Base-by-base conservation (phyloP, 371 early-diverging fungal genomes). In the Lichtheimia hyalospora region DNA sequence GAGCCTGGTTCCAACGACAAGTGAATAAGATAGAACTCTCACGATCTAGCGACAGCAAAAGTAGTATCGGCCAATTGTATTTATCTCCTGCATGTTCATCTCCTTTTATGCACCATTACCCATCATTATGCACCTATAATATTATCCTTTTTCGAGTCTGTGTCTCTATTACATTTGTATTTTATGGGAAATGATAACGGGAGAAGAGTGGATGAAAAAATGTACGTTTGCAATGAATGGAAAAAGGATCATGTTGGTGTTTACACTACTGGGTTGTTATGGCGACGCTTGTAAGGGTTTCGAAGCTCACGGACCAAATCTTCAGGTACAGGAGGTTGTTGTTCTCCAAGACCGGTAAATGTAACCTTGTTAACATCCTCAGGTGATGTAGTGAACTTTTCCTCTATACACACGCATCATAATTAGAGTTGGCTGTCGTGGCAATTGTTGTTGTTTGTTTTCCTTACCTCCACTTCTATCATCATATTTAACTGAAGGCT, bases 291-390 rank as follows among this genome's bases (percentile, higher is more conserved):
- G 58, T 76, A 70, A 46, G 64, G 60, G 39, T 76, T 79, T 64
- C 77, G 66, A 27, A 79, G 65, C 49, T 79, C 80, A 51, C 58
- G 71, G 14, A 79, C 34, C 24, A 76, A 52, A 23, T 68, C 77
- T 25, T 59, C 49, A 43, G 80, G 80, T 18, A 79, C 28, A 18
- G 80, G 80, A 27, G 73, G 70, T 41, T 60, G 59, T 13, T 57
- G 48, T 7, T 43, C 25, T 12, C 63, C 57, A n/a, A 64, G 25
- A 18, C 49, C 54, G 12, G 18, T 25, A 46, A 70, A 79, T 14
- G 77, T 79, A 23, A 72, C 73, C 25, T 62, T 52, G 12, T 56
- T 23, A 8, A 55, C 71, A 43, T 74, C 73, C 13, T 74, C 77
- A 18, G 77, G 66, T 27, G 64, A 13, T 16, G 80, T 80, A 18